Conservation (phyloP, 805 yeast species). For the Cyberlindnera maritima region DNA sequence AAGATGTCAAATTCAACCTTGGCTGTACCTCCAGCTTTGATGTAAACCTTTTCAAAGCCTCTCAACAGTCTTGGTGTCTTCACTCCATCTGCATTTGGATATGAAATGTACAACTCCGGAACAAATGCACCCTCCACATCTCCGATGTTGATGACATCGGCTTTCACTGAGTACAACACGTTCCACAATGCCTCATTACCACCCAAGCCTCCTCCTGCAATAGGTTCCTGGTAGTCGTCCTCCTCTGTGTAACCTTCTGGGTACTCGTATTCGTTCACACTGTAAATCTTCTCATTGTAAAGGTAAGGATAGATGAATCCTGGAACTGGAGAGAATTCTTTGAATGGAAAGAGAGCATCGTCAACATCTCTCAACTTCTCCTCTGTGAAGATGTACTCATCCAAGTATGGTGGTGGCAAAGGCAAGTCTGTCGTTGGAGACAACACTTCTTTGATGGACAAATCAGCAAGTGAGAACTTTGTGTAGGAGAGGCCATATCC, state of each 20-base stretch:
- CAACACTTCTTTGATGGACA: slow-evolving; percentile 40
- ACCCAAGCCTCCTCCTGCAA: slow-evolving; percentile 49
- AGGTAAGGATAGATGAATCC: slow-evolving; percentile 58
- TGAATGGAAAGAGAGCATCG: slow-evolving; percentile 52
- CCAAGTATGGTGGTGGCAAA: slow-evolving; percentile 44
- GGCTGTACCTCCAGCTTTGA: slow-evolving; percentile 39
- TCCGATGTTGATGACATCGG: slow-evolving; percentile 12
- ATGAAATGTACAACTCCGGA: slow-evolving; percentile 16
- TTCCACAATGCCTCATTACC: slow-evolving; percentile 64
- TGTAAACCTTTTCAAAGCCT: slow-evolving; percentile 54
- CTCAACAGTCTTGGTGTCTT: slow-evolving; percentile 53
- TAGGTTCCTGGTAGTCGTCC: slow-evolving; percentile 29
- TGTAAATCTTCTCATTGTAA: slow-evolving; percentile 30
- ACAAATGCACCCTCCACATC: slow-evolving; percentile 13
- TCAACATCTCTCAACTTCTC: slow-evolving; percentile 53
- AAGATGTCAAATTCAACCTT: slow-evolving; percentile 41
- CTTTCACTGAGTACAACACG: slow-evolving; percentile 27
- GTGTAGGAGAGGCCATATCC: slow-evolving; percentile 62
- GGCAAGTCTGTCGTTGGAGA: slow-evolving; percentile 46
- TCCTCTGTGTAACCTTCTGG: slow-evolving; percentile 36
- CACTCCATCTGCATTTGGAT: slow-evolving; percentile 29
- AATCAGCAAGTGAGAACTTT: slow-evolving; percentile 33
- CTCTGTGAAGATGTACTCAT: slow-evolving; percentile 39
- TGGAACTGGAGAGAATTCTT: slow-evolving; percentile 49
- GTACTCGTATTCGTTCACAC: slow-evolving; percentile 31